Percentiles rank a stretch among this genome's conserved stretches.
These are phyloP conservation scores for Phallus indusiatus DNA, from an alignment of 768 basidiomycete species.

Conservation along the genomic window DNA sequence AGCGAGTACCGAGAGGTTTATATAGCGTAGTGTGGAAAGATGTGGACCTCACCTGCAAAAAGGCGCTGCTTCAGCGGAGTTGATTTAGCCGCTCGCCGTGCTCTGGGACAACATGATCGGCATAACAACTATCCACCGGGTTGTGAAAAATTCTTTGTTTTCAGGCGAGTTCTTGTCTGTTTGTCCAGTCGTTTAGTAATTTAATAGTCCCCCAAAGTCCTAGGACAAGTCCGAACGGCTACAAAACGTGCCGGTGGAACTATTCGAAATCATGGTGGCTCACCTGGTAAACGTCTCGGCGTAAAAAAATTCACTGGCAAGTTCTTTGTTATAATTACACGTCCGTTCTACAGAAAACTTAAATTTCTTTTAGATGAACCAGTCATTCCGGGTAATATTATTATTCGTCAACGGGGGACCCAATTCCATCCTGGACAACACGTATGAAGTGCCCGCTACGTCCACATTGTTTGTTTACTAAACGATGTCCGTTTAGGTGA, in stretches of 20 bases:
- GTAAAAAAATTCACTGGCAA: conserved; percentile 93
- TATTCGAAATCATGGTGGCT: conserved; percentile 86
- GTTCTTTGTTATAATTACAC: conserved; percentile 14
- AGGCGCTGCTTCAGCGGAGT: conserved; percentile 3
- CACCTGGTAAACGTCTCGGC: conserved; percentile 87
- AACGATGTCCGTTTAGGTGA: conserved; percentile 46
- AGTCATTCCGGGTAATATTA: conserved; percentile 92
- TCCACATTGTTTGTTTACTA: not conserved
- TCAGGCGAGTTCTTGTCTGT: conserved; percentile 6
- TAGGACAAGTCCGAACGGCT: conserved; percentile 77
- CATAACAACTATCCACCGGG: not conserved
- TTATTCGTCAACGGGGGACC: conserved; percentile 89
- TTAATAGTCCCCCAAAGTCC: conserved; percentile 27
- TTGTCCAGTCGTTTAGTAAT: conserved; percentile 14
- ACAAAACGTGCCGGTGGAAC: conserved; percentile 96
- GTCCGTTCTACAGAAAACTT: conserved; percentile 2
- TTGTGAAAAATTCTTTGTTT: conserved; percentile 1
- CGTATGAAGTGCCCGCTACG: conserved; percentile 37
- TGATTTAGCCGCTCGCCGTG: not conserved
- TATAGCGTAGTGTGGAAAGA: not conserved
- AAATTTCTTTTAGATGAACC: conserved; percentile 55
- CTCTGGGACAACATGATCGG: conserved; percentile 1
- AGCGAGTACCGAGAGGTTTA: not conserved
- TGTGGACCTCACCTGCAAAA: not conserved
- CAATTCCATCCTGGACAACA: conserved; percentile 92